These are phyloP conservation scores for Mortierella sp. DNA, from an alignment of 371 early-diverging fungal species.

Conservation along the genomic window DNA sequence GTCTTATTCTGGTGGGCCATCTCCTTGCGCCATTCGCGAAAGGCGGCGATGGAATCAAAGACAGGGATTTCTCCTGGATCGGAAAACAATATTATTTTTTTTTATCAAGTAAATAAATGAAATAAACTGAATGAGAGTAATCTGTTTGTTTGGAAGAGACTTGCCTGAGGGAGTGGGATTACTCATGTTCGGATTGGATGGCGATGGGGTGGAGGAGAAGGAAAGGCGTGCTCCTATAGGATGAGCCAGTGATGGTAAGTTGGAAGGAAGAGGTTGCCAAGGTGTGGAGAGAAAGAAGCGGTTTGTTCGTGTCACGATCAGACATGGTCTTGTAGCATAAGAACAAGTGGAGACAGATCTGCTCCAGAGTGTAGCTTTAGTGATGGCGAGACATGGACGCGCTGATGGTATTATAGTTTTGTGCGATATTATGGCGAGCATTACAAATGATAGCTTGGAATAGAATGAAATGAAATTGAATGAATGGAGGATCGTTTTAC, in stretches of 20 bases:
- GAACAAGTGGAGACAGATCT: background rate
- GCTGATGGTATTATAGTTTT: background rate
- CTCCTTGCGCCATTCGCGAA: slow-evolving; percentile 74
- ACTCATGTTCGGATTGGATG: background rate
- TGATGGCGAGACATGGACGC: background rate
- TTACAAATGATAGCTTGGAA: background rate
- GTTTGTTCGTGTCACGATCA: slow-evolving; percentile 16
- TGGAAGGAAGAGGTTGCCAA: background rate
- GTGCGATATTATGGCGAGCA: background rate
- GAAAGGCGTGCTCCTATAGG: slow-evolving; percentile 3
- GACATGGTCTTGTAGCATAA: background rate
- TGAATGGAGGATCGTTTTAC: background rate
- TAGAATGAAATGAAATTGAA: background rate
- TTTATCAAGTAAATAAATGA: background rate
- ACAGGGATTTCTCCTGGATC: slow-evolving; percentile 64
- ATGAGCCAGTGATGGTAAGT: slow-evolving; percentile 4
- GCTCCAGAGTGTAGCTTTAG: background rate
- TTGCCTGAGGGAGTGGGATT: slow-evolving; percentile 6
- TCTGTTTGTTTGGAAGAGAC: background rate
- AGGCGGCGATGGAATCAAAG: slow-evolving; percentile 71
- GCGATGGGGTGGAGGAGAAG: slow-evolving; percentile 7
- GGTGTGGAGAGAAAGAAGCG: slow-evolving; percentile 2
- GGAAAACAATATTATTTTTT: background rate
- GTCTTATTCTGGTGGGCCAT: slow-evolving; percentile 63
- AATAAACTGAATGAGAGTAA: background rate